These are phyloP conservation scores for Russula griseocarnosa DNA, from an alignment of 768 basidiomycete species.

Conservation along the genomic window DNA sequence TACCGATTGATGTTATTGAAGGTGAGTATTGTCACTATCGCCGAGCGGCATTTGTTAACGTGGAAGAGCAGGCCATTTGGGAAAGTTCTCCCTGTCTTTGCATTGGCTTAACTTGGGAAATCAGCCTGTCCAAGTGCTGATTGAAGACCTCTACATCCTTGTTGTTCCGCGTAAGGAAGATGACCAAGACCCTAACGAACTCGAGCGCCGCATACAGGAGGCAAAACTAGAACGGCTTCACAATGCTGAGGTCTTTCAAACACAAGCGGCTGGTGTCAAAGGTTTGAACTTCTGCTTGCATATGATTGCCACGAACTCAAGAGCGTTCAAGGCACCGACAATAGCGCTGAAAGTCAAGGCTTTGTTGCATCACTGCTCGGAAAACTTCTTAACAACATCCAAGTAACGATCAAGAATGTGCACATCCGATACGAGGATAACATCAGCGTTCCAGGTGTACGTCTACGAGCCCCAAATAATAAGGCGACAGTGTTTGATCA, in stretches of 20 bases:
- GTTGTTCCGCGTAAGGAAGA: slow-evolving; percentile 77
- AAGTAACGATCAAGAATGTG: slow-evolving; percentile 92
- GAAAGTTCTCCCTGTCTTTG: slow-evolving; percentile 78
- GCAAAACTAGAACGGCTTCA: slow-evolving; percentile 85
- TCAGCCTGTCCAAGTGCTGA: slow-evolving; percentile 83
- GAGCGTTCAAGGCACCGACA: slow-evolving; percentile 33
- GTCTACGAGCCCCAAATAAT: slow-evolving; percentile 32
- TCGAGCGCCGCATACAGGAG: slow-evolving; percentile 75
- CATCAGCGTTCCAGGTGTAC: slow-evolving; percentile 85
- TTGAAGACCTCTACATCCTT: slow-evolving; percentile 94
- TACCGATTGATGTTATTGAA: slow-evolving; percentile 93
- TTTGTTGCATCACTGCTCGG: slow-evolving; percentile 76
- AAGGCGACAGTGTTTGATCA: slow-evolving; percentile 7
- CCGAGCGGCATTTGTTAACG: neutral
- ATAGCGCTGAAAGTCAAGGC: slow-evolving; percentile 68
- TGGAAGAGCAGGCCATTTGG: slow-evolving; percentile 62
- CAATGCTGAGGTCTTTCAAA: slow-evolving; percentile 79
- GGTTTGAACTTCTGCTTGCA: slow-evolving; percentile 37
- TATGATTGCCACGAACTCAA: neutral
- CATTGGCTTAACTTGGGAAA: slow-evolving; percentile 88
- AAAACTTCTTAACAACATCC: slow-evolving; percentile 93
- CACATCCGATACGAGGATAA: slow-evolving; percentile 97
- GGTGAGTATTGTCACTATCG: slow-evolving; percentile 42
- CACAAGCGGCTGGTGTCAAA: slow-evolving; percentile 50
- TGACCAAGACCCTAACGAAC: slow-evolving; percentile 73